Evolutionary conservation across 148 eudicot genomes (phyloP).

Genomic region (Cornus suecica): DNA sequence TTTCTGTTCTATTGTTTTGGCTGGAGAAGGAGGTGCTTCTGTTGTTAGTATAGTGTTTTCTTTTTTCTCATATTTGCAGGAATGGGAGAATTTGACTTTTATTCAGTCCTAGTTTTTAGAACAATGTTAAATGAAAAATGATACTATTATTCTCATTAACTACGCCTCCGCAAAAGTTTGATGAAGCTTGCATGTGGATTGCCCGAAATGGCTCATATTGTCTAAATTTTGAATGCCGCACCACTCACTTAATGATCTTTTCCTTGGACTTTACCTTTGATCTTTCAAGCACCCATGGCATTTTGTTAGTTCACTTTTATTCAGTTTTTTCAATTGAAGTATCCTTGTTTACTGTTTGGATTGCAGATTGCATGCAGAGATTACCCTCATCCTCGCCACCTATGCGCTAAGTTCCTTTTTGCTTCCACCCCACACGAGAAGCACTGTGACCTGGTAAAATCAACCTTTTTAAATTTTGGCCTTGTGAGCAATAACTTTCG

Average conservation of each 20-base stretch:
- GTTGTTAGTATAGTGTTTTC: too few relatives aligned
- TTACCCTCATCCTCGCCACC: constrained; percentile 95
- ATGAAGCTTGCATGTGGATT: too few relatives aligned
- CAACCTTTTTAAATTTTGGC: background rate
- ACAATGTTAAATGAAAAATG: too few relatives aligned
- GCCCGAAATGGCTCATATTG: background rate
- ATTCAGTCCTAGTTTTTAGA: too few relatives aligned
- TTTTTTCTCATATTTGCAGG: too few relatives aligned
- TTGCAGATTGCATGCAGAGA: constrained; percentile 96
- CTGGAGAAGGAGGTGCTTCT: too few relatives aligned
- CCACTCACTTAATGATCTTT: constrained; percentile 2
- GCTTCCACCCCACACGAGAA: constrained; percentile 59
- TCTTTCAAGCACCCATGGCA: background rate
- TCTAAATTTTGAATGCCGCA: constrained; percentile 6
- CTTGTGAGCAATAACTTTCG: background rate
- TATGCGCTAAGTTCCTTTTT: constrained; percentile 77
- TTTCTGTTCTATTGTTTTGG: too few relatives aligned
- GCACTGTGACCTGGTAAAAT: constrained; percentile 56
- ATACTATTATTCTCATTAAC: too few relatives aligned
- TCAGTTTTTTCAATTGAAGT: background rate
- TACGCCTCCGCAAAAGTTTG: too few relatives aligned
- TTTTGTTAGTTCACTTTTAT: background rate
- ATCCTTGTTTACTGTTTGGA: background rate
- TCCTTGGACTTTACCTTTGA: background rate
- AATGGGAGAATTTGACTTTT: too few relatives aligned